Percentiles rank a stretch among this genome's conserved stretches.
Evolutionary conservation across 345 rosid genomes (phyloP).

Genomic region (Euphorbia lathyris): DNA sequence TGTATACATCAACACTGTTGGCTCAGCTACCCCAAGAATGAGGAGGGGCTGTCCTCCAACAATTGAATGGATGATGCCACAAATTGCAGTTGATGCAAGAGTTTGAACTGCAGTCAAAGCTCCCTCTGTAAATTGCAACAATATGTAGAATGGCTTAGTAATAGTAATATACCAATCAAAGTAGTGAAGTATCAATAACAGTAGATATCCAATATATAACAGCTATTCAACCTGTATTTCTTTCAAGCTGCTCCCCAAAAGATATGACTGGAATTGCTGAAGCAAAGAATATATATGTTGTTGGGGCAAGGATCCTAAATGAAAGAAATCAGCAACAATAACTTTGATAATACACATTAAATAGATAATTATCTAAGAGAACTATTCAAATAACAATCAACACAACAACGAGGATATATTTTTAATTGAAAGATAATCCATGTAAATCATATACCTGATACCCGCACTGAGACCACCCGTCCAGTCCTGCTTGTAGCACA

Average conservation of each 20-base stretch:
- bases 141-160: conserved; percentile 11
- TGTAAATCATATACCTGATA: conserved; percentile 47
- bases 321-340: conserved; percentile 15
- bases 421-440: not conserved
- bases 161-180: not conserved
- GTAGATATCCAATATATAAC: not conserved
- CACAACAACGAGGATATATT: conserved; percentile 2
- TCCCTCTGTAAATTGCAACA: conserved; percentile 50
- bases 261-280: conserved; percentile 94
- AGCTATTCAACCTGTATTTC: conserved; percentile 60
- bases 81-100: conserved; percentile 83
- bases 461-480: conserved; percentile 76
- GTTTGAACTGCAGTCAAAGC: conserved; percentile 87
- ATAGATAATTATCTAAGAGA: conserved; percentile 1
- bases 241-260: conserved; percentile 90
- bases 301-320: conserved; percentile 88
- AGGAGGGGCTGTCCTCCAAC: conserved; percentile 88
- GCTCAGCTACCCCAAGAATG: conserved; percentile 98
- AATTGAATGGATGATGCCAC: conserved; percentile 83
- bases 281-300: conserved; percentile 92
- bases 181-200: conserved; percentile 1
- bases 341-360: conserved; percentile 14
- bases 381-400: conserved; percentile 1
- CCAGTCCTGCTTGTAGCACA: conserved; percentile 96
- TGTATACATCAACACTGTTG: conserved; percentile 94